Conservation (phyloP, 805 yeast genomes). For the Blastobotrys peoriensis region DNA sequence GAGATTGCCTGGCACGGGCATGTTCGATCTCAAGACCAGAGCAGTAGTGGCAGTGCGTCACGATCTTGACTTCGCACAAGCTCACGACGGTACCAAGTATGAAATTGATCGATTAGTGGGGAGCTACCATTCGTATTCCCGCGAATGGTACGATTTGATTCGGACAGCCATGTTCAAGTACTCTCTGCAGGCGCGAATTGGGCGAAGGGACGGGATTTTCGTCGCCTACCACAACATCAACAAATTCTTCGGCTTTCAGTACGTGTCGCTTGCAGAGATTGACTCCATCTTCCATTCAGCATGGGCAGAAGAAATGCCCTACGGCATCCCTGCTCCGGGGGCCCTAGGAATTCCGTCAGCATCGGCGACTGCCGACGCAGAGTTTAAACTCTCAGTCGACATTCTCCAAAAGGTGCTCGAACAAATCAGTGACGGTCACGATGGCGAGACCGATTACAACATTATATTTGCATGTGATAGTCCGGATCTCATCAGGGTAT, state of each 20-base stretch:
- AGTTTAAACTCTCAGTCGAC: constrained; percentile 55
- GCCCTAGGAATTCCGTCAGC: constrained; percentile 26
- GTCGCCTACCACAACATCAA: constrained; percentile 84
- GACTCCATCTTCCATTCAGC: constrained; percentile 52
- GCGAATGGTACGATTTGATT: constrained; percentile 72
- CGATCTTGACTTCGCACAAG: constrained; percentile 59
- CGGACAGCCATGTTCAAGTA: constrained; percentile 77
- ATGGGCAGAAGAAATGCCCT: neutral
- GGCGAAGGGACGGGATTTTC: constrained; percentile 94
- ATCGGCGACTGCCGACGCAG: constrained; percentile 54
- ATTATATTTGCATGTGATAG: constrained; percentile 19
- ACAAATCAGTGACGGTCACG: constrained; percentile 29
- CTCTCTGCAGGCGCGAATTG: constrained; percentile 86
- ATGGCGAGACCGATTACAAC: constrained; percentile 31
- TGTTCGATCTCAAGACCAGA: constrained; percentile 86
- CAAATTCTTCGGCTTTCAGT: constrained; percentile 83
- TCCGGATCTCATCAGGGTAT: constrained; percentile 22
- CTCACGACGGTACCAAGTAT: constrained; percentile 56
- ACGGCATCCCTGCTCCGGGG: neutral
- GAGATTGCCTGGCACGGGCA: constrained; percentile 81
- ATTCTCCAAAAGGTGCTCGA: constrained; percentile 46
- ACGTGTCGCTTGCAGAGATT: constrained; percentile 66
- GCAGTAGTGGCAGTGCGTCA: constrained; percentile 84
- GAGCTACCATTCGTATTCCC: constrained; percentile 67
- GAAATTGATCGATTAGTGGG: constrained; percentile 61